Evolutionary conservation across 2,329 filamentous ascomycete genomes (phyloP).

Genomic region (Xylariaceae sp.): DNA sequence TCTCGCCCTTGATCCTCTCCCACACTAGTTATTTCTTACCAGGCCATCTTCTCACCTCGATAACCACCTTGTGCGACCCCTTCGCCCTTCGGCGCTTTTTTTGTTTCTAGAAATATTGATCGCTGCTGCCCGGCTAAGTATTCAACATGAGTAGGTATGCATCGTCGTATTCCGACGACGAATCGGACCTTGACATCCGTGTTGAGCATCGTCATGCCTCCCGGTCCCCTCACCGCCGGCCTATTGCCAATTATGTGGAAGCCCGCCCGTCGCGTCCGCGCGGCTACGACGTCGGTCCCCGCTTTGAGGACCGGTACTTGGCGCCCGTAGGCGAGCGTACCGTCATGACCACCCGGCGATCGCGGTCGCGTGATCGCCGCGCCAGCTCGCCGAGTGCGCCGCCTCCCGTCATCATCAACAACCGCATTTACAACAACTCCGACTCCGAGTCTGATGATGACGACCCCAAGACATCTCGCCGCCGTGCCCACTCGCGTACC

Average conservation of each 20-base stretch:
- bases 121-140: too few relatives aligned
- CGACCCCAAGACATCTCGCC: conserved; percentile 30
- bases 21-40: neutral
- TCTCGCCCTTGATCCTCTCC: too few relatives aligned
- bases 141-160: conserved; percentile 32
- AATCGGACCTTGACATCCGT: conserved; percentile 59
- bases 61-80: neutral
- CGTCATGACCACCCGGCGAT: conserved; percentile 48
- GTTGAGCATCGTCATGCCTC: conserved; percentile 46
- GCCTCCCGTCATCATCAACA: conserved; percentile 59
- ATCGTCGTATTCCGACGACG: conserved; percentile 50
- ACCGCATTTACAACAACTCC: conserved; percentile 55
- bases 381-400: conserved; percentile 42
- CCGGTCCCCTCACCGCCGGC: conserved; percentile 34
- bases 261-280: conserved; percentile 42
- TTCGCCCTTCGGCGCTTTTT: neutral
- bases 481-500: conserved; percentile 38
- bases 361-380: conserved; percentile 50
- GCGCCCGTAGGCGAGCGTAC: conserved; percentile 52
- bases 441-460: conserved; percentile 44
- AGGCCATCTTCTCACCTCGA: neutral
- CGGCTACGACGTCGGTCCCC: conserved; percentile 42
- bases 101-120: neutral
- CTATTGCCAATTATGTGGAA: conserved; percentile 51
- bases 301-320: conserved; percentile 41